phyloP scores from a whole-genome alignment of 2,329 filamentous ascomycete species.

The Hirsutella thompsonii region DNA sequence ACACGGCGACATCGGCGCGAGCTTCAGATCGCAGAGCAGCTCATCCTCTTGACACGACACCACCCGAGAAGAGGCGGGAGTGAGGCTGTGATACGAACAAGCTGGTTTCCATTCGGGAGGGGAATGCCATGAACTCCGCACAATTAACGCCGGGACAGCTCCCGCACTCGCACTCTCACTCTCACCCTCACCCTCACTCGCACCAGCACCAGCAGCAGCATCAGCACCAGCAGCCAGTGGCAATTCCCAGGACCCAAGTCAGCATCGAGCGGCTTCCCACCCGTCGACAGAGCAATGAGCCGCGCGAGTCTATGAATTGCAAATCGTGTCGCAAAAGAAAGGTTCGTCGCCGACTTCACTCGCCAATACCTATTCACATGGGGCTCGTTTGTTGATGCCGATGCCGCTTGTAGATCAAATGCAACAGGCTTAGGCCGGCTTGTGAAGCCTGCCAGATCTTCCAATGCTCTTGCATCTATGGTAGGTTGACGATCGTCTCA shows the following conservation, averaged over 20 bases:
- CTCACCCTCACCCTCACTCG: no score
- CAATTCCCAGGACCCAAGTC: constrained; percentile 63
- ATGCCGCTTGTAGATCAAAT: constrained; percentile 61
- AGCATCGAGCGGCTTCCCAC: constrained; percentile 68
- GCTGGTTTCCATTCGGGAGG: no score
- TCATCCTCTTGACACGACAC: neutral
- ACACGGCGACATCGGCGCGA: no score
- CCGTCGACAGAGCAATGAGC: constrained; percentile 59
- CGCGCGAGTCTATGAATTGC: constrained; percentile 88
- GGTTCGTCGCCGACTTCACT: constrained; percentile 34
- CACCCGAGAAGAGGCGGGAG: no score
- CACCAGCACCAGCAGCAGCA: no score
- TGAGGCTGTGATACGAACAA: no score
- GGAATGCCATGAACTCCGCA: constrained; percentile 16
- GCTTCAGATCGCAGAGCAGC: neutral
- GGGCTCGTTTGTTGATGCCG: neutral
- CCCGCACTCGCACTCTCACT: no score
- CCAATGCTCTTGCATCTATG: constrained; percentile 78
- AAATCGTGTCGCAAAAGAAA: constrained; percentile 89
- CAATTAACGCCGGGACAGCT: constrained; percentile 7
- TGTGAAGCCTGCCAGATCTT: constrained; percentile 87
- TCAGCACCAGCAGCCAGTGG: constrained; percentile 13
- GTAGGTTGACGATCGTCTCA: constrained; percentile 35
- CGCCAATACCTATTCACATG: neutral
- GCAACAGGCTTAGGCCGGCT: constrained; percentile 70